phyloP scores from a whole-genome alignment of 2,329 filamentous ascomycete species.

The Cladosporium sp. region DNA sequence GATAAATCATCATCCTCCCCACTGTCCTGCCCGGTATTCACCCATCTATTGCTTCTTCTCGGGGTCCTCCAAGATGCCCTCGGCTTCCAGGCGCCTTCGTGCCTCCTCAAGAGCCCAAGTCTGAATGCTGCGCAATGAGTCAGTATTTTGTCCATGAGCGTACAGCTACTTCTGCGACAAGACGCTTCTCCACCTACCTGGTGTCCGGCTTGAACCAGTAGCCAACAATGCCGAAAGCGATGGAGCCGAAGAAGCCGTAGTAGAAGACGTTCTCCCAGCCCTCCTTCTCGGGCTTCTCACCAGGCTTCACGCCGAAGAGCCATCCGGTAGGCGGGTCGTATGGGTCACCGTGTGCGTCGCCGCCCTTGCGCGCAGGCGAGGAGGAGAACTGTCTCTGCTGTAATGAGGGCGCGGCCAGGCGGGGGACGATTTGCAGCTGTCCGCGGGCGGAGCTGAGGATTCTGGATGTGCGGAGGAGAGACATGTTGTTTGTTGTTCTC shows the following conservation, averaged over 20 bases:
- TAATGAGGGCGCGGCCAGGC: slow-evolving; percentile 20
- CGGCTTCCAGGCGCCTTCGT: slow-evolving; percentile 86
- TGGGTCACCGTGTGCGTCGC: slow-evolving; percentile 68
- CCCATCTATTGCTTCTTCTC: slow-evolving; percentile 30
- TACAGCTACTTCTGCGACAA: background rate
- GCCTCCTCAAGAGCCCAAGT: slow-evolving; percentile 99
- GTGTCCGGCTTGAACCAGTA: slow-evolving; percentile 98
- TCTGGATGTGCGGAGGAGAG: slow-evolving; percentile 19
- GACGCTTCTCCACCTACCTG: slow-evolving; percentile 63
- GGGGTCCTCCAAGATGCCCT: slow-evolving; percentile 86
- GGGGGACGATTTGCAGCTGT: slow-evolving; percentile 30
- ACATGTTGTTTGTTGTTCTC: slow-evolving; percentile 3
- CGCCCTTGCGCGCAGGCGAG: slow-evolving; percentile 31
- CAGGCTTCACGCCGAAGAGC: slow-evolving; percentile 91
- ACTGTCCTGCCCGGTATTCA: background rate
- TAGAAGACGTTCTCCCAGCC: slow-evolving; percentile 89
- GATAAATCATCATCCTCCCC: background rate
- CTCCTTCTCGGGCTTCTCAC: slow-evolving; percentile 92
- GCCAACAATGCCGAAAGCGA: slow-evolving; percentile 69
- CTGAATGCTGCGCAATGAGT: slow-evolving; percentile 68
- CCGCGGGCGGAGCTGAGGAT: slow-evolving; percentile 29
- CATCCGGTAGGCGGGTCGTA: slow-evolving; percentile 89
- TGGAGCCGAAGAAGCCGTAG: slow-evolving; percentile 76
- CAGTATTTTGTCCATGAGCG: background rate
- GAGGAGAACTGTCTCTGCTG: slow-evolving; percentile 30